Evolutionary conservation across 2,329 filamentous ascomycete genomes (phyloP).

Genomic region (Microsporum audouinii): DNA sequence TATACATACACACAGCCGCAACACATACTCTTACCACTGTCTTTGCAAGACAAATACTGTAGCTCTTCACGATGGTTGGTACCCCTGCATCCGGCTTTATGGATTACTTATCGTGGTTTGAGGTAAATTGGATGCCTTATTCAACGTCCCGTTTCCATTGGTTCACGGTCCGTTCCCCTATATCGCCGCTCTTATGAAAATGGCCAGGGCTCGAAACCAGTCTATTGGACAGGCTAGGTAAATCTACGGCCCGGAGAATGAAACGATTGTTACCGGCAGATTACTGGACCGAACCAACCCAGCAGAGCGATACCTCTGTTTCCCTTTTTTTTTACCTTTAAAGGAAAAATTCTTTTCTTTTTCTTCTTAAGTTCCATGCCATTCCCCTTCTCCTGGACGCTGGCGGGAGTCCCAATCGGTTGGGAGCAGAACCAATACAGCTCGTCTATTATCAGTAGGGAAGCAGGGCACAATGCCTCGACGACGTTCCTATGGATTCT

Average conservation of each 20-base stretch:
- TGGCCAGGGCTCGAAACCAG: neutral
- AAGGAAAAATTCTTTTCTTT: neutral
- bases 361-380: neutral
- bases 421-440: conserved; percentile 1
- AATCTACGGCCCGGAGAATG: conserved; percentile 5
- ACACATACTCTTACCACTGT: neutral
- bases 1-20: neutral
- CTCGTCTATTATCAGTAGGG: neutral
- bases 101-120: conserved; percentile 1
- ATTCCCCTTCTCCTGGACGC: neutral
- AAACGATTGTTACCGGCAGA: conserved; percentile 2
- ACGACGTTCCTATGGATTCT: neutral
- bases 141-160: conserved; percentile 1
- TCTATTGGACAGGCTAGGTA: conserved; percentile 1
- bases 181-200: neutral
- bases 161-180: neutral
- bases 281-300: neutral
- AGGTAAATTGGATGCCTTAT: neutral
- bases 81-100: neutral
- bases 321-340: neutral
- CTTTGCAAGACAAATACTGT: neutral
- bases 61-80: neutral
- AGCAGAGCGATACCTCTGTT: neutral
- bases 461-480: neutral
- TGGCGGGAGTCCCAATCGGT: neutral